Evolutionary conservation across 257 asterid genomes (phyloP).

Genomic region (Anisodus acutangulus): DNA sequence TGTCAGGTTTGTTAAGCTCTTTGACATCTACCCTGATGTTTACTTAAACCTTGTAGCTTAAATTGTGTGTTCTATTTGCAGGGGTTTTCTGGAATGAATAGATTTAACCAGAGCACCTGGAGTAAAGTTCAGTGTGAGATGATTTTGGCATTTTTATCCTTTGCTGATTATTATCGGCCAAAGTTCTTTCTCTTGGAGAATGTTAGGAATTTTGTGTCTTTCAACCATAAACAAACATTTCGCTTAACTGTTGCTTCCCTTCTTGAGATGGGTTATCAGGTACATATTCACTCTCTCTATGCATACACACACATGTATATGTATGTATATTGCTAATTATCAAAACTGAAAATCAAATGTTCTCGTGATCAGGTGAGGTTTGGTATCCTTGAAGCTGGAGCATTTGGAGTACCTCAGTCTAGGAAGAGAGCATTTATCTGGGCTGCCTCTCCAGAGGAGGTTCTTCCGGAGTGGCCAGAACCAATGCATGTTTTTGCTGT

Average conservation of each 20-base stretch:
- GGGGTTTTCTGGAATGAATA: slow-evolving; percentile 99
- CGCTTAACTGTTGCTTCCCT: slow-evolving; percentile 87
- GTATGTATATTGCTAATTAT: not conserved
- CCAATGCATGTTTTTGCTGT: slow-evolving; percentile 95
- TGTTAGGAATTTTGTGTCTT: slow-evolving; percentile 89
- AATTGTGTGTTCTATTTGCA: slow-evolving; percentile 41
- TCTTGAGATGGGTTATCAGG: slow-evolving; percentile 99
- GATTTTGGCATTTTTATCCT: slow-evolving; percentile 91
- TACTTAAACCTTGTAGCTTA: slow-evolving; percentile 26
- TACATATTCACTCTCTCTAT: slow-evolving; percentile 31
- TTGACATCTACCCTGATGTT: slow-evolving; percentile 29
- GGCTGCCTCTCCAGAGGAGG: slow-evolving; percentile 93
- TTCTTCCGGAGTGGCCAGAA: slow-evolving; percentile 98
- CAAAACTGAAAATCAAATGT: slow-evolving; percentile 7
- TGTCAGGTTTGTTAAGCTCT: slow-evolving; percentile 73
- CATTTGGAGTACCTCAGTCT: slow-evolving; percentile 93
- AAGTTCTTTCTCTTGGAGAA: slow-evolving; percentile 92
- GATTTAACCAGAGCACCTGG: slow-evolving; percentile 93
- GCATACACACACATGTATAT: not conserved
- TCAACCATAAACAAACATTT: slow-evolving; percentile 97
- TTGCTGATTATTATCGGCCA: slow-evolving; percentile 93
- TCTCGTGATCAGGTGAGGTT: slow-evolving; percentile 65
- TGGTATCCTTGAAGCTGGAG: slow-evolving; percentile 98
- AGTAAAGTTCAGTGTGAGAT: slow-evolving; percentile 98
- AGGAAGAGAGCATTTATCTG: slow-evolving; percentile 97